Conservation (phyloP, 2,329 filamentous ascomycete genomes). For the Lomentospora prolificans region DNA sequence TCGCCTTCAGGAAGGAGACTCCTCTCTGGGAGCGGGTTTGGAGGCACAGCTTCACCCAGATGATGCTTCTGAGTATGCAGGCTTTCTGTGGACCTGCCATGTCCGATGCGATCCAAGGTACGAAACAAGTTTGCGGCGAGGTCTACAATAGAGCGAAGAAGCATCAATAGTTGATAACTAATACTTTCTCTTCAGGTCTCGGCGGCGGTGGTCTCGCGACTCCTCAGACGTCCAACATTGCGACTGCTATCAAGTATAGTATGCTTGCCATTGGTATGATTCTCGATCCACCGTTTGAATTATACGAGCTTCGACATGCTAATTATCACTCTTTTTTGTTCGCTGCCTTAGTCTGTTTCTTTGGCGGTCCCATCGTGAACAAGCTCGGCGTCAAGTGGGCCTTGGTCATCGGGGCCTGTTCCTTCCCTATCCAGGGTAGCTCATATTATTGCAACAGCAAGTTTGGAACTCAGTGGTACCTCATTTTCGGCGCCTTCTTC, state of each 20-base stretch:
- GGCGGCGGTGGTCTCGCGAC: constrained; percentile 34
- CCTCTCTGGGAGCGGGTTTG: constrained; percentile 33
- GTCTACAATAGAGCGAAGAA: not conserved
- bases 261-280: constrained; percentile 20
- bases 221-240: constrained; percentile 31
- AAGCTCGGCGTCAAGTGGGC: constrained; percentile 37
- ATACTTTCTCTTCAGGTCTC: constrained; percentile 19
- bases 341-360: constrained; percentile 26
- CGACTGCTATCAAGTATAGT: constrained; percentile 16
- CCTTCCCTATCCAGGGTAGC: constrained; percentile 34
- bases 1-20: constrained; percentile 15
- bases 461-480: constrained; percentile 36
- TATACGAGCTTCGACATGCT: too few species aligned
- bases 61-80: constrained; percentile 35
- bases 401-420: constrained; percentile 27
- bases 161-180: not conserved
- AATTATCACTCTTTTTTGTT: too few species aligned
- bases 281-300: too few species aligned
- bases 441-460: constrained; percentile 39
- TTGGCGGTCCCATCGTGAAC: constrained; percentile 34
- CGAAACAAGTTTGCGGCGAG: constrained; percentile 5
- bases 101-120: constrained; percentile 27
- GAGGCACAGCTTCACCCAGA: constrained; percentile 37
- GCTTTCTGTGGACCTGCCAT: constrained; percentile 32
- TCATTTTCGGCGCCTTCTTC: constrained; percentile 28